These are phyloP conservation scores for Balakata baccata DNA, from an alignment of 345 rosid species.

Conservation along the genomic window DNA sequence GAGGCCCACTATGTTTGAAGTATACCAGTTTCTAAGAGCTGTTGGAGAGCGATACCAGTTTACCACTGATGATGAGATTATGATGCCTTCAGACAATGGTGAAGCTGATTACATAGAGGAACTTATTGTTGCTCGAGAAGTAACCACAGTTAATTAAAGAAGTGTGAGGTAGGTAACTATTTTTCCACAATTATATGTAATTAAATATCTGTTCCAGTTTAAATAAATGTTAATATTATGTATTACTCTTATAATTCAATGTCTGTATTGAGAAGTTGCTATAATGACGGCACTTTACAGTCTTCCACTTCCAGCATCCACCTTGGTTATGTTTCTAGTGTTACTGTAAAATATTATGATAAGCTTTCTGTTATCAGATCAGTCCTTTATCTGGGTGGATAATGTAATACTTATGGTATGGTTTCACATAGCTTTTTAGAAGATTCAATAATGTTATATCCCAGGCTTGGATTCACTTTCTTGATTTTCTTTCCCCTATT, in stretches of 20 bases:
- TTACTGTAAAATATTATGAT: background rate
- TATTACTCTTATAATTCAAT: constrained; percentile 18
- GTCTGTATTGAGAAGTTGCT: constrained; percentile 16
- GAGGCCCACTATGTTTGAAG: constrained; percentile 89
- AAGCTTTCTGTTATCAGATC: constrained; percentile 9
- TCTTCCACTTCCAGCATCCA: constrained; percentile 12
- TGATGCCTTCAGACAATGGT: constrained; percentile 58
- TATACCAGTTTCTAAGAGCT: constrained; percentile 75
- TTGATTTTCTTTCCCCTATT: too few species aligned
- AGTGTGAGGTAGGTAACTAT: constrained; percentile 16
- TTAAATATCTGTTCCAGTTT: constrained; percentile 15
- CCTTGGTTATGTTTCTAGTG: constrained; percentile 9
- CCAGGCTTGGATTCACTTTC: too few species aligned
- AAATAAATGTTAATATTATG: constrained; percentile 30
- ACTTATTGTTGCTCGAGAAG: constrained; percentile 71
- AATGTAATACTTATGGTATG: background rate
- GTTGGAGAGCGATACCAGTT: constrained; percentile 81
- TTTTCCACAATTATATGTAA: constrained; percentile 26
- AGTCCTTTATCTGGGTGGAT: background rate
- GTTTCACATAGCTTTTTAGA: background rate
- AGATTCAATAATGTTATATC: background rate
- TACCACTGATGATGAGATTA: constrained; percentile 61
- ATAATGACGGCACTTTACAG: constrained; percentile 18
- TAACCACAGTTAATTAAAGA: constrained; percentile 18
- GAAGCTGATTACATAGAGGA: constrained; percentile 57